Base-by-base conservation (phyloP, 2,329 filamentous ascomycete species). In the Aureobasidium sp. region DNA sequence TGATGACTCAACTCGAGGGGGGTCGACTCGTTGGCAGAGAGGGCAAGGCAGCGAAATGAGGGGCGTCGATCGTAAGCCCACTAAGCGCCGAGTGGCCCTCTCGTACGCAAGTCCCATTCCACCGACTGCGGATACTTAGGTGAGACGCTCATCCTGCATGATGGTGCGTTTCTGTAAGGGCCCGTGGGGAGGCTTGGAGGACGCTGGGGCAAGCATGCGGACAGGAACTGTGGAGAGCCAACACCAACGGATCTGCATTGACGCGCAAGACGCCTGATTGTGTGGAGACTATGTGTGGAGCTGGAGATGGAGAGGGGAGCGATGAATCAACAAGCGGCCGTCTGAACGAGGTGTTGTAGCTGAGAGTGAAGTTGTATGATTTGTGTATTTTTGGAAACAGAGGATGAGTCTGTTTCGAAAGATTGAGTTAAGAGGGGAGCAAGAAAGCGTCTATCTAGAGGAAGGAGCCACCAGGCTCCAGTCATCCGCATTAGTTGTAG, bases 361-460 rank as follows among this genome's bases (percentile, higher is more conserved):
- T 22, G 39, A 29, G 27, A 2, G 44, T 37, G 42, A 29, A 19
- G 22, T 50, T 29, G 57, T 31, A 29, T 8, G 15, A 11, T 5
- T 17, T 58, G 54, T 60, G 35, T 48, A 48, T 40, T 60, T 42
- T 29, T 33, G 45, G 35, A 40, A 33, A 27, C 37, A 60, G 44
- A 60, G 57, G 7, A 42, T 49, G 57, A 50, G 57, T 49, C 57
- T 60, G 33, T 40, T 50, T 50, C 54, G 42, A 47, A 39, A 9
- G 31, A 12, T 29, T 27, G 33, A 47, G 35, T 19, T 33, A 50
- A 58, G 54, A 12, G 40, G 57, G 42, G 57, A 42, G 54, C 54
- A 48, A 58, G 42, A 58, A 58, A 58, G 54, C 54, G 54, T 60
- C 57, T 60, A 60, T 60, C 35, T 49, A 60, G 57, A 40, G 53